phyloP scores from a whole-genome alignment of 1,284 basidiomycete genomes.

The Marasmius fiardii region DNA sequence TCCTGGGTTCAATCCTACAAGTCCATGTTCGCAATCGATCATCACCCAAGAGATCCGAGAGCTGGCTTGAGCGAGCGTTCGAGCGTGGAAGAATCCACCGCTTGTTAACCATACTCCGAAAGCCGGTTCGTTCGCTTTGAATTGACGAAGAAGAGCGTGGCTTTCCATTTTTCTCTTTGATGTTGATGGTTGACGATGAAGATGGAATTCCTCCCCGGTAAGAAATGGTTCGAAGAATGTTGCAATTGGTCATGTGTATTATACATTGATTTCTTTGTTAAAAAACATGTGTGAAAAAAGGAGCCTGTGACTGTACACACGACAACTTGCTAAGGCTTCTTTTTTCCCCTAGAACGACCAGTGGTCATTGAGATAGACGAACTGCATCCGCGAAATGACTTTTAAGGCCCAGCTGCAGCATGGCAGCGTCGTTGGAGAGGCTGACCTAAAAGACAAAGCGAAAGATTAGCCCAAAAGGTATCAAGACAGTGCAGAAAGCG shows the following conservation, averaged over 20 bases:
- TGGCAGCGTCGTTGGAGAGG: neutral
- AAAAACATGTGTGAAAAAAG: no score
- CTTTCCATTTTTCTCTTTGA: no score
- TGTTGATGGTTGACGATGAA: no score
- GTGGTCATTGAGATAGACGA: no score
- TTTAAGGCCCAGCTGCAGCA: neutral
- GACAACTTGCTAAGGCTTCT: no score
- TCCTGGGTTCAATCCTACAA: constrained; percentile 49
- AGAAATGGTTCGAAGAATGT: no score
- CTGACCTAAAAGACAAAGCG: neutral
- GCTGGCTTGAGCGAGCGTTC: constrained; percentile 51
- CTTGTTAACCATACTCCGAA: constrained; percentile 72
- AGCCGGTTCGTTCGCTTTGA: constrained; percentile 51
- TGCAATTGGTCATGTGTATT: no score
- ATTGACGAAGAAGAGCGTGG: constrained; percentile 44
- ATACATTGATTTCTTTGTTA: no score
- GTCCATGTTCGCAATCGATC: constrained; percentile 66
- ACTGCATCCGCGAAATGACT: neutral
- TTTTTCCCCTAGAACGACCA: no score
- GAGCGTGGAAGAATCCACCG: constrained; percentile 50
- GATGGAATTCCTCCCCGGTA: no score
- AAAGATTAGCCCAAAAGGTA: neutral
- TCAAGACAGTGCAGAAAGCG: neutral
- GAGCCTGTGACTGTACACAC: no score
- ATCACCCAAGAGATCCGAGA: constrained; percentile 57